phyloP scores from a whole-genome alignment of 495 filamentous ascomycete genomes.

The Aspergillus leporis region DNA sequence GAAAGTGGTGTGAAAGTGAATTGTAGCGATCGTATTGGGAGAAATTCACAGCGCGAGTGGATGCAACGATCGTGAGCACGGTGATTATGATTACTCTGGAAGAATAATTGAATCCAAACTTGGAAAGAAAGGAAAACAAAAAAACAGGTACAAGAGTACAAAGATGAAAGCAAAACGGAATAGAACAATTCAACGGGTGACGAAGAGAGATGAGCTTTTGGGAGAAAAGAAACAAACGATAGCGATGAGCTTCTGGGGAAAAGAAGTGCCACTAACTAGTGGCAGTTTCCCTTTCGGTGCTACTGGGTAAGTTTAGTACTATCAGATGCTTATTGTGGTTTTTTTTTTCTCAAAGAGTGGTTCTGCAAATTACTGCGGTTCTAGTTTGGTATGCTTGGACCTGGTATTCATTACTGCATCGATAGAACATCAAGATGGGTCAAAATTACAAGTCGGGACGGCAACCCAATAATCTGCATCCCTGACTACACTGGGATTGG shows the following conservation, averaged over 20 bases:
- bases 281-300: no score
- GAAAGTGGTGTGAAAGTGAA: constrained; percentile 7
- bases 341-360: not conserved
- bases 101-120: not conserved
- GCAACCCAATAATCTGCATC: not conserved
- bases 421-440: not conserved
- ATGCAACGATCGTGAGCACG: not conserved
- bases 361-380: constrained; percentile 9
- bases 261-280: not conserved
- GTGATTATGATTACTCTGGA: not conserved
- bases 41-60: not conserved
- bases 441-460: not conserved
- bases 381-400: not conserved
- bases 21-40: constrained; percentile 10
- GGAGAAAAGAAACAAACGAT: constrained; percentile 13
- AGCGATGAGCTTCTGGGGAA: constrained; percentile 7
- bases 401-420: not conserved
- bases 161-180: constrained; percentile 10
- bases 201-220: constrained; percentile 8
- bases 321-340: constrained; percentile 1
- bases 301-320: constrained; percentile 10
- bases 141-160: constrained; percentile 2
- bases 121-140: constrained; percentile 5
- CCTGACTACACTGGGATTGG: not conserved
- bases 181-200: not conserved